phyloP scores from a whole-genome alignment of 148 eudicot genomes.

The Rhododendron ferrugineum region DNA sequence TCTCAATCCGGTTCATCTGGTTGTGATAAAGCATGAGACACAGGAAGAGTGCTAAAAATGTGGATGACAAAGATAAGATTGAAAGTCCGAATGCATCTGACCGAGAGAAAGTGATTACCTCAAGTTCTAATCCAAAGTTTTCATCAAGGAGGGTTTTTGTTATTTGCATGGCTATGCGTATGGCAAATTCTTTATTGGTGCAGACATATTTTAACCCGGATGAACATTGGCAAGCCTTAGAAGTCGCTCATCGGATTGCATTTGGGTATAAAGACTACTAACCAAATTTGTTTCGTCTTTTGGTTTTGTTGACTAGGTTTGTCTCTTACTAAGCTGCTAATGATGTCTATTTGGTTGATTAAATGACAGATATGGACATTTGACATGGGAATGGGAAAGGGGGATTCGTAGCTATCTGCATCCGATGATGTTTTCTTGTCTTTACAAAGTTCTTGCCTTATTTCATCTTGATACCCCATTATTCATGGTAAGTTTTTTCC shows the following conservation, averaged over 20 bases:
- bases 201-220: slow-evolving; percentile 96
- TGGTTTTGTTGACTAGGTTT: not conserved
- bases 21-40: slow-evolving; percentile 39
- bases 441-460: slow-evolving; percentile 70
- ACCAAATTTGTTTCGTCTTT: not conserved
- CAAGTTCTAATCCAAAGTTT: slow-evolving; percentile 11
- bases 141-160: slow-evolving; percentile 45
- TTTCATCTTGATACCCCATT: slow-evolving; percentile 71
- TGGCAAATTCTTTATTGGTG: slow-evolving; percentile 62
- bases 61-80: slow-evolving; percentile 7
- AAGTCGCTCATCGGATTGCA: slow-evolving; percentile 76
- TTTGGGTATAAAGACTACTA: slow-evolving; percentile 51
- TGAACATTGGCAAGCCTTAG: slow-evolving; percentile 96
- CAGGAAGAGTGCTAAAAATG: slow-evolving; percentile 30
- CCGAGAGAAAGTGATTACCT: slow-evolving; percentile 14
- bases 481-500: slow-evolving; percentile 54
- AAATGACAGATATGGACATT: slow-evolving; percentile 71
- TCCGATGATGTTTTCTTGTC: slow-evolving; percentile 71
- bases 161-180: slow-evolving; percentile 47
- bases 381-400: slow-evolving; percentile 91
- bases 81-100: slow-evolving; percentile 13
- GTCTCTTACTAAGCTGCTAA: slow-evolving; percentile 12
- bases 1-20: not conserved
- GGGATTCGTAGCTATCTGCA: slow-evolving; percentile 89
- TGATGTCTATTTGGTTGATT: slow-evolving; percentile 11